Conservation (phyloP, 306 rosid species). For the Morella rubra region DNA sequence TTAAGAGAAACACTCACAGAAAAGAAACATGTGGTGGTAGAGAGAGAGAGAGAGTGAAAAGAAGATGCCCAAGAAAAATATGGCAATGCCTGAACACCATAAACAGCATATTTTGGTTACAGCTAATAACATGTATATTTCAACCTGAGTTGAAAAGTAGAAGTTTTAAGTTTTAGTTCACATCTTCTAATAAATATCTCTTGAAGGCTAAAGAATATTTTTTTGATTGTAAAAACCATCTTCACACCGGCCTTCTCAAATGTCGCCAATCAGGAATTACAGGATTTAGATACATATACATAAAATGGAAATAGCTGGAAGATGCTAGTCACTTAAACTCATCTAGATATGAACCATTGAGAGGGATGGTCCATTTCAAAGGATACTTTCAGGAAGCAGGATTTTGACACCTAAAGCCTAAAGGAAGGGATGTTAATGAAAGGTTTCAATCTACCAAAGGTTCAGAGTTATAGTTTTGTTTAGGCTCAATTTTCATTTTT, state of each 20-base stretch:
- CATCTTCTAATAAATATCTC: not conserved
- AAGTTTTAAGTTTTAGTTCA: constrained; percentile 1
- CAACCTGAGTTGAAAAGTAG: not conserved
- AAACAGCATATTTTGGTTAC: not conserved
- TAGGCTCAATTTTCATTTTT: not conserved
- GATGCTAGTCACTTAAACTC: not conserved
- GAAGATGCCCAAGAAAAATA: constrained; percentile 4
- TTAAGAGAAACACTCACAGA: constrained; percentile 2
- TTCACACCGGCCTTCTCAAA: constrained; percentile 16
- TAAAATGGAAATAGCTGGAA: not conserved
- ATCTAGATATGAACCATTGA: not conserved
- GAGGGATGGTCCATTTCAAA: not conserved
- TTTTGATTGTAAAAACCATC: not conserved
- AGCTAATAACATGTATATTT: not conserved
- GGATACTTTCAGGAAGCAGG: constrained; percentile 19
- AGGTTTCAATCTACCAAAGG: not conserved
- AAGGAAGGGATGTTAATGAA: not conserved
- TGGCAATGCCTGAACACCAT: not conserved
- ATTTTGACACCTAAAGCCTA: constrained; percentile 8
- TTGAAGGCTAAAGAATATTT: not conserved
- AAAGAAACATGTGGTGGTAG: constrained; percentile 8
- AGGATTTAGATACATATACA: constrained; percentile 15
- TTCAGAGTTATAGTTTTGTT: not conserved
- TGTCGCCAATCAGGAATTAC: constrained; percentile 13
- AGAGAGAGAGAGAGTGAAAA: not conserved